Percentiles rank a stretch among this genome's conserved stretches.
Evolutionary conservation across 495 filamentous ascomycete genomes (phyloP).

Genomic region (Penicillium antarcticum): DNA sequence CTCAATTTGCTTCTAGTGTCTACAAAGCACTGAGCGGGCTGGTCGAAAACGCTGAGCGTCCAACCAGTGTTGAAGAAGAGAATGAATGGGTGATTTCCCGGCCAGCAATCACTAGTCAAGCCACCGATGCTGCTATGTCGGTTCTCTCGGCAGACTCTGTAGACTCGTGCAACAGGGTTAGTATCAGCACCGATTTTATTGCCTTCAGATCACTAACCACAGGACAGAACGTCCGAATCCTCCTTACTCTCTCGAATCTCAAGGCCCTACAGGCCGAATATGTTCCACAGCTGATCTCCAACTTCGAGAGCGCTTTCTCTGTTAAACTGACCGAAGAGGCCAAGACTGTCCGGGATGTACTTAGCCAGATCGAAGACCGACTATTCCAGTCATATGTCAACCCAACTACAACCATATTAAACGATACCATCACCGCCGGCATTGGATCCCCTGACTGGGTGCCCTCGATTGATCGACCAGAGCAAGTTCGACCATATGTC

Average conservation of each 20-base stretch:
- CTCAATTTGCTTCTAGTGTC: slow-evolving; percentile 83
- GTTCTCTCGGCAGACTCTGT: slow-evolving; percentile 52
- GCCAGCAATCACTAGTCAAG: slow-evolving; percentile 25
- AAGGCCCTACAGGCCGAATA: slow-evolving; percentile 70
- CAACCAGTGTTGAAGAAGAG: slow-evolving; percentile 55
- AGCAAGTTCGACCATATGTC: slow-evolving; percentile 79
- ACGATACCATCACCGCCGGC: slow-evolving; percentile 64
- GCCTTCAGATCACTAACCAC: slow-evolving; percentile 14
- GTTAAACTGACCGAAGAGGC: slow-evolving; percentile 88
- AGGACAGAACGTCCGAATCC: slow-evolving; percentile 78
- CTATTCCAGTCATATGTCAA: slow-evolving; percentile 89
- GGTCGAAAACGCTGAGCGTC: slow-evolving; percentile 88
- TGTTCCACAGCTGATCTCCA: slow-evolving; percentile 76
- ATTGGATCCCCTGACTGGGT: slow-evolving; percentile 70
- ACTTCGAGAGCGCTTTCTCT: slow-evolving; percentile 87
- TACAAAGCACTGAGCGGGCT: slow-evolving; percentile 91
- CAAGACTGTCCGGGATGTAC: slow-evolving; percentile 83
- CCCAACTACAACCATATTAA: slow-evolving; percentile 61
- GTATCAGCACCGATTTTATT: slow-evolving; percentile 19
- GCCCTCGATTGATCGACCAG: slow-evolving; percentile 60
- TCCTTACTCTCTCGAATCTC: slow-evolving; percentile 89
- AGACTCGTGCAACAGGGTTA: slow-evolving; percentile 68
- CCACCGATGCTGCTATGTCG: slow-evolving; percentile 28
- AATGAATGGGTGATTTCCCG: slow-evolving; percentile 47
- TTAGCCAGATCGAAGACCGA: slow-evolving; percentile 80